Percentiles rank a stretch among this genome's conserved stretches.
These are phyloP conservation scores for Zymoseptoria crescenta DNA, from an alignment of 2,329 filamentous ascomycete species.

Conservation along the genomic window DNA sequence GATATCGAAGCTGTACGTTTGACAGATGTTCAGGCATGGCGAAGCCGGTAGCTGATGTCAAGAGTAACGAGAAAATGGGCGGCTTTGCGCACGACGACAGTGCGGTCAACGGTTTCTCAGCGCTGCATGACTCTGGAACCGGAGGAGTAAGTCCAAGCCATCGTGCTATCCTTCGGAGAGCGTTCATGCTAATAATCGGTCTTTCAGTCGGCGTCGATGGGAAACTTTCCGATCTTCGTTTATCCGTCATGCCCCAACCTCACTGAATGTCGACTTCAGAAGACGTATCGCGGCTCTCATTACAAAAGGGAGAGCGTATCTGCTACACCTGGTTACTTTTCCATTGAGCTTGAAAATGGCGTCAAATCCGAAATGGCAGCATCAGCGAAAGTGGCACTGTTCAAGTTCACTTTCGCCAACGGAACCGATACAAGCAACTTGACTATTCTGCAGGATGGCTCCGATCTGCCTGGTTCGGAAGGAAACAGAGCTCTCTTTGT, in stretches of 20 bases:
- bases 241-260: conserved; percentile 54
- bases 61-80: conserved; percentile 25
- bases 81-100: conserved; percentile 45
- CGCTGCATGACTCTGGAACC: conserved; percentile 45
- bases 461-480: conserved; percentile 48
- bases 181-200: neutral
- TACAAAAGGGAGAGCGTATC: conserved; percentile 43
- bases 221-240: conserved; percentile 65
- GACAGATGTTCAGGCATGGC: conserved; percentile 24
- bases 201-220: conserved; percentile 50
- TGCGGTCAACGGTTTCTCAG: conserved; percentile 36
- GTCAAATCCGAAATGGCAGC: conserved; percentile 54
- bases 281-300: conserved; percentile 41
- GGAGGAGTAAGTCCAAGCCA: conserved; percentile 22
- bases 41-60: conserved; percentile 32
- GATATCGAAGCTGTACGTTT: neutral
- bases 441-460: conserved; percentile 50
- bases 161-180: neutral
- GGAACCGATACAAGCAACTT: conserved; percentile 36
- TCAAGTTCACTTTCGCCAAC: conserved; percentile 48
- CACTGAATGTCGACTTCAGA: conserved; percentile 37
- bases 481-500: conserved; percentile 45
- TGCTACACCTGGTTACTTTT: conserved; percentile 54
- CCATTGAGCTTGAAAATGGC: conserved; percentile 47
- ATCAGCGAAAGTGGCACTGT: conserved; percentile 50